phyloP scores from a whole-genome alignment of 495 filamentous ascomycete species.

The Penicillium daleae region DNA sequence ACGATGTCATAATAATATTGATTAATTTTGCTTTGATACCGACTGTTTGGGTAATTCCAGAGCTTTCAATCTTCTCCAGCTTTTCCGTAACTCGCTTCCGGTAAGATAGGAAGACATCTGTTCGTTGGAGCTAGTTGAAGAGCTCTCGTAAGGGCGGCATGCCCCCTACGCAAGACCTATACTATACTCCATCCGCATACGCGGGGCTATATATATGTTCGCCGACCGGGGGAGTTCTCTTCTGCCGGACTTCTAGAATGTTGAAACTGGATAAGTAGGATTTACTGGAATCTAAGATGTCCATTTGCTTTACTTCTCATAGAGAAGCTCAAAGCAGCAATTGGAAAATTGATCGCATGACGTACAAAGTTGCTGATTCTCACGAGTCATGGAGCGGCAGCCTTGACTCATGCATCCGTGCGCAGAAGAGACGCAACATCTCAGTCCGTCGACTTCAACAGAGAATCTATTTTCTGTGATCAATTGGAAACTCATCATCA shows the following conservation, averaged over 20 bases:
- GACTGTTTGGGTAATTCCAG: slow-evolving; percentile 11
- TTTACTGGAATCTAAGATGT: background rate
- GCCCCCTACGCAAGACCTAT: background rate
- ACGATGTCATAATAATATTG: slow-evolving; percentile 30
- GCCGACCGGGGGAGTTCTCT: background rate
- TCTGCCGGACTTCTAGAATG: background rate
- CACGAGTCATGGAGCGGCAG: slow-evolving; percentile 2
- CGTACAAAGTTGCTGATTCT: background rate
- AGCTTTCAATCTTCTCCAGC: background rate
- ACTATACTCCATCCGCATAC: background rate
- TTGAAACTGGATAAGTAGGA: background rate
- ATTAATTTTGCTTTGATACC: slow-evolving; percentile 18
- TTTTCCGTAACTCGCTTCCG: too few species aligned
- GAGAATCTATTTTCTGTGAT: background rate
- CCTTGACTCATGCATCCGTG: slow-evolving; percentile 9
- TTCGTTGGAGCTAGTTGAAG: background rate
- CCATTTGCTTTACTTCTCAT: background rate
- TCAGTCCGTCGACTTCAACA: background rate
- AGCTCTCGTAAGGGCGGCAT: too few species aligned
- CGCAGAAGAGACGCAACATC: background rate
- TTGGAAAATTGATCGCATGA: background rate
- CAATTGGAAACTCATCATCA: background rate
- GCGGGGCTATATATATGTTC: background rate
- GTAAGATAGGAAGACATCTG: background rate
- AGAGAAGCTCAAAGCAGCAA: background rate